Conservation (phyloP, 495 filamentous ascomycete species). For the Aspergillus leporis region DNA sequence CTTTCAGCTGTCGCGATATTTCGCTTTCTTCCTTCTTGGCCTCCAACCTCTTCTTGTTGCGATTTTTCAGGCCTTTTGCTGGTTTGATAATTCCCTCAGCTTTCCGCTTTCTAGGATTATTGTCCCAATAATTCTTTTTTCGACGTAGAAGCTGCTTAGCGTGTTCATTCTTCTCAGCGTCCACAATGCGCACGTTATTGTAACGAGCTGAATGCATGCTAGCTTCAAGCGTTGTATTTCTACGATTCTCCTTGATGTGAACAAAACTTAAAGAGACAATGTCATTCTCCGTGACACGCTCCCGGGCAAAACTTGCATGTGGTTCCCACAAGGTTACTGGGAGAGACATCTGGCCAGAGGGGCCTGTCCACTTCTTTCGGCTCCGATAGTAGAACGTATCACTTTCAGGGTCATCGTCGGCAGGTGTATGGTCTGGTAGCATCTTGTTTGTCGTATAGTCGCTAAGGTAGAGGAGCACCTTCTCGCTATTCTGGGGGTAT, state of each 20-base stretch:
- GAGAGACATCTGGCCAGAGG: conserved; percentile 72
- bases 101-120: conserved; percentile 40
- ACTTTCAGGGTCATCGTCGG: conserved; percentile 41
- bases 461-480: conserved; percentile 70
- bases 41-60: conserved; percentile 28
- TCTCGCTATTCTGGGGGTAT: conserved; percentile 48
- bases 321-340: conserved; percentile 71
- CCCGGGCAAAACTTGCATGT: conserved; percentile 60
- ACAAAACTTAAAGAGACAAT: conserved; percentile 72
- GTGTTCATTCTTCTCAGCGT: conserved; percentile 43
- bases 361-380: conserved; percentile 67
- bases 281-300: conserved; percentile 54
- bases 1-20: conserved; percentile 20
- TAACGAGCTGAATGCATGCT: conserved; percentile 62
- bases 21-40: conserved; percentile 39
- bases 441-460: conserved; percentile 76
- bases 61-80: conserved; percentile 39
- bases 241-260: conserved; percentile 57
- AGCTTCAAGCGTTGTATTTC: conserved; percentile 65
- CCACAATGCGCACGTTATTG: conserved; percentile 51
- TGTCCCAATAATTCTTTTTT: conserved; percentile 60
- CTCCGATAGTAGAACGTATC: conserved; percentile 48
- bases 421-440: conserved; percentile 59
- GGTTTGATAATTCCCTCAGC: conserved; percentile 35
- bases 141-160: conserved; percentile 63